Evolutionary conservation across 495 filamentous ascomycete species (phyloP), one percentile per base, ranked within the genome.

Genomic region (Xylaria telfairii): DNA sequence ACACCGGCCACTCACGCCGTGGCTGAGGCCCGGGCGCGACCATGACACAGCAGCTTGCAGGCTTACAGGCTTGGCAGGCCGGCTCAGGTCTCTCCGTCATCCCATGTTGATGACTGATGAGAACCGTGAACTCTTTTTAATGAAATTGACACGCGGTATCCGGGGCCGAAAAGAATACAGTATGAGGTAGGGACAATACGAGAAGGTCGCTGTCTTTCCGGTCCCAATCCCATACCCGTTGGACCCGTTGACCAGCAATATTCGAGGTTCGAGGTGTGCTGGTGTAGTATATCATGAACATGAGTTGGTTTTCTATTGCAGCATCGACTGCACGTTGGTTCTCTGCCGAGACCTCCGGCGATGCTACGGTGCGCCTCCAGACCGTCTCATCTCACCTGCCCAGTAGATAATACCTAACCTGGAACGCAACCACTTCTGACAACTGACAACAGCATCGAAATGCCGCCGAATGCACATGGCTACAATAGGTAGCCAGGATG

Each of bases 1-100:
- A 37, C 30, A 49, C 30, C 0, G 30, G 19, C 56, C 56, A 59
- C 37, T 62, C 28, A 4, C 46, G 4, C 64, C 17, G 64, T 54
- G 64, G 64, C 46, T 66, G 32, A 26, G 46, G 54, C 64, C 64
- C 64, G 49, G 51, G 46, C 64, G 41, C 64, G 62, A 34, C 64
- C 64, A 66, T 66, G 64, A 66, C 34, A 66, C 64, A 53, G 1
- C 46, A 54, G 64, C 30, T 4, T 66, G 46, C 46, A 66, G 63
- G 64, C 30, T 4, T 66, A 32, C 46, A 66, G 63, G 47, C 64
- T 66, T 66, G 64, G 64, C 64, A 4, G 32, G 47, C 32, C 64
- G 46, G 64, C 46, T 34, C 32, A 24, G 46, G 30, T 41, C 61
- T 64, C 24, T 39, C 64, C 62, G 62, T 49, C 26, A 65, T 65